Evolutionary conservation across 148 eudicot genomes (phyloP).

Genomic region (Chenopodium album): DNA sequence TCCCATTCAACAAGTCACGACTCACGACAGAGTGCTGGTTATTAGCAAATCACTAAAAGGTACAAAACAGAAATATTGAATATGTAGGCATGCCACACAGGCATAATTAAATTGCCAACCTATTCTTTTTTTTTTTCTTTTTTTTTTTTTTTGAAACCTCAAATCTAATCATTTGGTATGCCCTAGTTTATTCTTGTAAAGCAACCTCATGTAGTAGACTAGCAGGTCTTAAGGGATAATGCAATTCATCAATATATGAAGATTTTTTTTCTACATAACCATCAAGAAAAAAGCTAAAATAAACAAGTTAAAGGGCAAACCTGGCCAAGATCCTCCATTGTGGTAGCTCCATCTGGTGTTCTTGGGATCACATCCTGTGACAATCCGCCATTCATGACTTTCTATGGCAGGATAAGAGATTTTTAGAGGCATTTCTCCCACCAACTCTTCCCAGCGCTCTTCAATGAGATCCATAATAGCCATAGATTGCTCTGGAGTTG

Average conservation of each 20-base stretch:
- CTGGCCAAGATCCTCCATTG: conserved; percentile 99
- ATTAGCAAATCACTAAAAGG: background rate
- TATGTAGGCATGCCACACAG: background rate
- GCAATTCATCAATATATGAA: background rate
- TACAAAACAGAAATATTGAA: background rate
- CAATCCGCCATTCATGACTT: conserved; percentile 94
- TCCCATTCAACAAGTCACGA: background rate
- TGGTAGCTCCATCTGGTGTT: conserved; percentile 99
- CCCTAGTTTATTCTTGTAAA: background rate
- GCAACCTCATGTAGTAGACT: background rate
- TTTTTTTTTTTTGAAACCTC: no score
- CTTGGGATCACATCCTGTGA: conserved; percentile 97
- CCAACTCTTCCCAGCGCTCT: conserved; percentile 93
- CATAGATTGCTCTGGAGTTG: conserved; percentile 92
- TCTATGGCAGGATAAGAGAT: conserved; percentile 88
- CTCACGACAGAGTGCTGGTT: no score
- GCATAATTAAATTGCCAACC: background rate
- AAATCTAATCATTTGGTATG: background rate
- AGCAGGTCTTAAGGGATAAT: background rate
- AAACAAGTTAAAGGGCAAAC: conserved; percentile 38
- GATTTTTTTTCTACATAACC: background rate
- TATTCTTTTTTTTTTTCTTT: no score
- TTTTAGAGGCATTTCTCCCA: conserved; percentile 95
- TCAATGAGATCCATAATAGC: conserved; percentile 98
- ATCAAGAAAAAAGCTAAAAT: conserved; percentile 9